phyloP scores from a whole-genome alignment of 805 yeast species.

The Saturnispora quitensis region DNA sequence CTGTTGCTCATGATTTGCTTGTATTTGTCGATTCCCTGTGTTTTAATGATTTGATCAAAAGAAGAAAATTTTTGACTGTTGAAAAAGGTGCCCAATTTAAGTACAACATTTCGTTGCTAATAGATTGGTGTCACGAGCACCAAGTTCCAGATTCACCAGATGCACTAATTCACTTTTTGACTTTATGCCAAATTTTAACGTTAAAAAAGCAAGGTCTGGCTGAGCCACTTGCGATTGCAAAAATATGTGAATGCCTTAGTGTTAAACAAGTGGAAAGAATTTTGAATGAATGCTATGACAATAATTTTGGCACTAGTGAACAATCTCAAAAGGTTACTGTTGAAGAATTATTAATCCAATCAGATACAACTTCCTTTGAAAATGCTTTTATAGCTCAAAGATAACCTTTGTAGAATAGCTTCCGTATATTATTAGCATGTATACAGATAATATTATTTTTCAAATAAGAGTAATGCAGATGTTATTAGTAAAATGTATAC shows the following conservation, averaged over 20 bases:
- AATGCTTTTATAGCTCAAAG: constrained; percentile 7
- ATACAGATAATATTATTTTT: neutral
- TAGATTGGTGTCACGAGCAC: constrained; percentile 13
- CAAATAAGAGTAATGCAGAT: neutral
- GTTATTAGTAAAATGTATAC: neutral
- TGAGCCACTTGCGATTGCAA: constrained; percentile 5
- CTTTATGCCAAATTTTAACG: constrained; percentile 9
- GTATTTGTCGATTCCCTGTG: constrained; percentile 7
- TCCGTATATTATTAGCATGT: neutral
- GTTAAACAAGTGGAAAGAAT: constrained; percentile 9
- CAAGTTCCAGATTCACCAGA: constrained; percentile 12
- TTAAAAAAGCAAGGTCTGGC: constrained; percentile 10
- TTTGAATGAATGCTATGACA: constrained; percentile 5
- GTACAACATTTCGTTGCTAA: constrained; percentile 6
- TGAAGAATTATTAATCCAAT: neutral
- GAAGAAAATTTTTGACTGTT: constrained; percentile 3
- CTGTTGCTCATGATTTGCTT: constrained; percentile 9
- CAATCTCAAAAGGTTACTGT: neutral
- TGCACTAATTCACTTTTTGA: constrained; percentile 8
- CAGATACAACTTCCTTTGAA: neutral
- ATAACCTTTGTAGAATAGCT: neutral
- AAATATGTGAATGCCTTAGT: constrained; percentile 5
- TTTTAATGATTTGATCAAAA: constrained; percentile 10
- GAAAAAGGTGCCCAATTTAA: constrained; percentile 7
- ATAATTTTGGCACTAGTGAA: neutral